Percentiles rank a stretch among this genome's conserved stretches.
Conservation (phyloP, 345 rosid species). For the Tarenaya hassleriana region DNA sequence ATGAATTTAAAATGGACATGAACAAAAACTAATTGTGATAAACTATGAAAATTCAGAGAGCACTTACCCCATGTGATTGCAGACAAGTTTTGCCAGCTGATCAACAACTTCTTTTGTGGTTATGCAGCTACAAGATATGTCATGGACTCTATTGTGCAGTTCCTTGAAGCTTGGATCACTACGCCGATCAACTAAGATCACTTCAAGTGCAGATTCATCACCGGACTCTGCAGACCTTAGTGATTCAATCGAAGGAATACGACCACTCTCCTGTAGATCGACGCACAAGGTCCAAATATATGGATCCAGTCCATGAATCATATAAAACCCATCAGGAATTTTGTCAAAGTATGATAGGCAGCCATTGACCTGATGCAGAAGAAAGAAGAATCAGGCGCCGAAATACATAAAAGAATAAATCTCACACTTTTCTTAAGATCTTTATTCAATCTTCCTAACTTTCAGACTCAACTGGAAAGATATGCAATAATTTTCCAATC, state of each 20-base stretch:
- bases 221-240: conserved; percentile 68
- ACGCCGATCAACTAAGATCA: conserved; percentile 65
- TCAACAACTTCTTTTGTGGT: conserved; percentile 87
- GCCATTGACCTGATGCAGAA: conserved; percentile 77
- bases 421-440: background rate
- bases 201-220: conserved; percentile 60
- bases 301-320: conserved; percentile 82
- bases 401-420: conserved; percentile 5
- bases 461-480: conserved; percentile 1
- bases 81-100: conserved; percentile 90
- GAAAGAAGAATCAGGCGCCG: conserved; percentile 19
- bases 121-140: conserved; percentile 58
- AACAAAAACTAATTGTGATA: conserved; percentile 12
- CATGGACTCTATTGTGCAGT: conserved; percentile 66
- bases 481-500: too few species aligned
- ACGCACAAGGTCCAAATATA: conserved; percentile 89
- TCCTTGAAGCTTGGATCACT: conserved; percentile 82
- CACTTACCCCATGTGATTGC: conserved; percentile 88
- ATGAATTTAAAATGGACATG: conserved; percentile 12
- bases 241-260: conserved; percentile 84
- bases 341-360: conserved; percentile 85
- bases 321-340: conserved; percentile 96
- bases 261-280: conserved; percentile 76
- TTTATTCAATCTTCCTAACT: background rate
- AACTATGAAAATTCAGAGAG: conserved; percentile 14